Percentiles rank a stretch among this genome's conserved stretches.
These are phyloP conservation scores for Pythium scleroteichum DNA, from an alignment of 352 stramenopile genomes.

Conservation along the genomic window DNA sequence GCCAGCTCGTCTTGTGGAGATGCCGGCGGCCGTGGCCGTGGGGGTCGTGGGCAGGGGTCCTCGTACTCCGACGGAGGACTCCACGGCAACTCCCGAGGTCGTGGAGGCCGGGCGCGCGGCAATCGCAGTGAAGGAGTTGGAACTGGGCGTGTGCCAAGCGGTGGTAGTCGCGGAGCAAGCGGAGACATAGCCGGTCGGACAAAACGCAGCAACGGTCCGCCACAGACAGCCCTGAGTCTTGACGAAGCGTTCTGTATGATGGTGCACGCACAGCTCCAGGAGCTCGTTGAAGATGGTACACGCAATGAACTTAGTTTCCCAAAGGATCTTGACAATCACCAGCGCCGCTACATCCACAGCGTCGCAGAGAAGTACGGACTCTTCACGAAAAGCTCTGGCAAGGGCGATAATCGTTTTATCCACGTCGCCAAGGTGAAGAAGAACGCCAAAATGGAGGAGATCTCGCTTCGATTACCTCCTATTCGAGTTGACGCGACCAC, in stretches of 20 bases:
- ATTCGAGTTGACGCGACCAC: conserved; percentile 35
- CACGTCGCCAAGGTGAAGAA: conserved; percentile 84
- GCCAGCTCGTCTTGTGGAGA: neutral
- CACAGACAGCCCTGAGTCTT: conserved; percentile 35
- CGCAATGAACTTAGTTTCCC: conserved; percentile 72
- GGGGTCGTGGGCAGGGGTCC: conserved; percentile 4
- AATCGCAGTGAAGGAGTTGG: conserved; percentile 12
- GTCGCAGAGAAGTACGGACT: conserved; percentile 79
- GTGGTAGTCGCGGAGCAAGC: conserved; percentile 5
- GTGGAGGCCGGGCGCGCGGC: conserved; percentile 13
- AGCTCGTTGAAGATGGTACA: conserved; percentile 59
- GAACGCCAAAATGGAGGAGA: conserved; percentile 73
- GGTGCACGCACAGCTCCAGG: conserved; percentile 57
- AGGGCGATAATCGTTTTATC: conserved; percentile 63
- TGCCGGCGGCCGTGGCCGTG: conserved; percentile 6
- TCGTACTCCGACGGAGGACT: conserved; percentile 6
- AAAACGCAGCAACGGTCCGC: conserved; percentile 15
- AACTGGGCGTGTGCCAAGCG: conserved; percentile 4
- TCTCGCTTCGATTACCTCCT: conserved; percentile 55
- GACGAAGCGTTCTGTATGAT: conserved; percentile 75
- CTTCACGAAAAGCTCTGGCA: conserved; percentile 83
- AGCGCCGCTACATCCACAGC: conserved; percentile 81
- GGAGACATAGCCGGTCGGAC: neutral
- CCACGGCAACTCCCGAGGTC: neutral
- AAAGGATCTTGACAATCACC: conserved; percentile 64